Conservation (phyloP, 805 yeast genomes). For the Starmerella tilneyi region DNA sequence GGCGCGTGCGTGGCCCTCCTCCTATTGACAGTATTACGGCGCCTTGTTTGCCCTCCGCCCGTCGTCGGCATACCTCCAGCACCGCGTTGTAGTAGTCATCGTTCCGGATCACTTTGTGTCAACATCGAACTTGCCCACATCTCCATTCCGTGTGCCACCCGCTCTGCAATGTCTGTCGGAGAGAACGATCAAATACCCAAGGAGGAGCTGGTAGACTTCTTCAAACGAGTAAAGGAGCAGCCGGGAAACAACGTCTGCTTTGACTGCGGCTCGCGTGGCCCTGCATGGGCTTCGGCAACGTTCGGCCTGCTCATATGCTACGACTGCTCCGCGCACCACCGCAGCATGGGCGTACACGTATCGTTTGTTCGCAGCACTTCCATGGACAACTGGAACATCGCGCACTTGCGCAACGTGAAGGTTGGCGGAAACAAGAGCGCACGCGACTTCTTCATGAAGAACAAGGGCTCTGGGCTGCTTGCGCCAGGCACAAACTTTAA, state of each 20-base stretch:
- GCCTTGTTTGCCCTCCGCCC: too few relatives aligned
- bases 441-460: constrained; percentile 67
- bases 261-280: constrained; percentile 88
- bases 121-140: background rate
- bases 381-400: constrained; percentile 88
- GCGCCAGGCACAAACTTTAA: constrained; percentile 50
- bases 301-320: constrained; percentile 87
- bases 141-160: background rate
- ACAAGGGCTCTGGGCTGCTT: constrained; percentile 72
- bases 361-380: constrained; percentile 88
- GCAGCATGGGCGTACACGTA: constrained; percentile 92
- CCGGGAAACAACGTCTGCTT: constrained; percentile 74
- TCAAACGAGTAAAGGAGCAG: constrained; percentile 50
- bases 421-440: constrained; percentile 88
- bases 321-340: constrained; percentile 90
- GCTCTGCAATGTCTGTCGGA: constrained; percentile 7
- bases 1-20: too few relatives aligned
- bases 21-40: too few relatives aligned
- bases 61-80: too few relatives aligned
- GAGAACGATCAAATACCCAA: constrained; percentile 33
- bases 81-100: too few relatives aligned
- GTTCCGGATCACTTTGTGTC: too few relatives aligned
- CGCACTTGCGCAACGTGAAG: constrained; percentile 82
- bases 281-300: constrained; percentile 97
- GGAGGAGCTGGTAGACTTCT: constrained; percentile 59